Percentiles rank a stretch among this genome's conserved stretches.
phyloP scores from a whole-genome alignment of 495 filamentous ascomycete genomes.

The Aspergillus panamensis region DNA sequence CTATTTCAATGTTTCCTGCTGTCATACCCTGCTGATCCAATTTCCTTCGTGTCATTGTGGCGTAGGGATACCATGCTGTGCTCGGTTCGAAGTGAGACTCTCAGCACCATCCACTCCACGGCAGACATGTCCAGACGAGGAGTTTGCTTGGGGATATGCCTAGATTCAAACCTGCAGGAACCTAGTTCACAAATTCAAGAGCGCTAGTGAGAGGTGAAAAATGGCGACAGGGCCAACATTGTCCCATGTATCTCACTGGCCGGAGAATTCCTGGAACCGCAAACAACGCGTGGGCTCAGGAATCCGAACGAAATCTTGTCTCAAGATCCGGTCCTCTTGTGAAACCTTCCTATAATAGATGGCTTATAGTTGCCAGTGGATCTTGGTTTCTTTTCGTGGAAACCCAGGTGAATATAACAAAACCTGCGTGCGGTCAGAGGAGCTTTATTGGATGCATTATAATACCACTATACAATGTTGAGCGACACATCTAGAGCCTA shows the following conservation, averaged over 20 bases:
- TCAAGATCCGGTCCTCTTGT: neutral
- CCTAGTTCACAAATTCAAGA: neutral
- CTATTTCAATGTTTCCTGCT: neutral
- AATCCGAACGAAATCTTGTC: neutral
- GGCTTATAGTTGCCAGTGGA: neutral
- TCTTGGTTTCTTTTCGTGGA: neutral
- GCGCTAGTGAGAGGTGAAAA: neutral
- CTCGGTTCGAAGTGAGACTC: neutral
- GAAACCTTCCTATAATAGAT: no score
- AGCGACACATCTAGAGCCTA: constrained; percentile 7
- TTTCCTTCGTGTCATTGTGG: constrained; percentile 15
- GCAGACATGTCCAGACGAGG: constrained; percentile 1
- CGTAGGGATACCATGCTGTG: neutral
- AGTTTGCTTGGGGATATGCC: neutral
- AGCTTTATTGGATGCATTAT: neutral
- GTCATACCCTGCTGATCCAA: neutral
- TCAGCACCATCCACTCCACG: neutral
- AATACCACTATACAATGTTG: constrained; percentile 4
- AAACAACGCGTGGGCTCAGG: neutral
- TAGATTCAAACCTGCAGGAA: constrained; percentile 8
- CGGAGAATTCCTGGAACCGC: neutral
- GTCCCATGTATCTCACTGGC: no score
- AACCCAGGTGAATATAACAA: neutral
- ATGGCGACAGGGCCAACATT: no score
- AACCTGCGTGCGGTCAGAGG: neutral